Conservation (phyloP, 805 yeast species). For the Starmerella scarabaei region DNA sequence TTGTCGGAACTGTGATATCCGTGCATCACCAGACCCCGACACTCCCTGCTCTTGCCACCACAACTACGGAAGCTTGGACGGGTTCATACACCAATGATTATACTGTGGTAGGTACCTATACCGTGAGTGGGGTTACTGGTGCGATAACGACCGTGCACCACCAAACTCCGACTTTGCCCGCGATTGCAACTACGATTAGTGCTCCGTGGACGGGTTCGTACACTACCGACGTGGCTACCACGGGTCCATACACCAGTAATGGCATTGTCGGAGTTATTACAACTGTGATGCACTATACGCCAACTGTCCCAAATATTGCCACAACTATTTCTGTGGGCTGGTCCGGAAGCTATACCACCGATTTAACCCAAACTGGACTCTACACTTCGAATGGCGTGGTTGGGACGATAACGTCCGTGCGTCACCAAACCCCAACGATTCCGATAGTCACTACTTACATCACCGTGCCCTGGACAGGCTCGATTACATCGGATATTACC, state of each 20-base stretch:
- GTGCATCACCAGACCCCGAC: constrained; percentile 6
- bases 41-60: constrained; percentile 2
- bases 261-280: constrained; percentile 2
- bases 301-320: constrained; percentile 1
- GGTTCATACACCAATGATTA: not conserved
- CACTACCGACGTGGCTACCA: not conserved
- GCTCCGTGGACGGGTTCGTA: constrained; percentile 1
- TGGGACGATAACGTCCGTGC: constrained; percentile 1
- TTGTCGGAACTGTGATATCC: not conserved
- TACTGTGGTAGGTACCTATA: not conserved
- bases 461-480: not conserved
- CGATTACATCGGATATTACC: not conserved
- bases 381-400: not conserved
- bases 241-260: constrained; percentile 3
- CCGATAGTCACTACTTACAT: not conserved
- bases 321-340: constrained; percentile 2
- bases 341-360: not conserved
- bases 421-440: constrained; percentile 5
- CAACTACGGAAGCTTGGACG: not conserved
- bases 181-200: not conserved
- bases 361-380: constrained; percentile 3
- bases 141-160: not conserved
- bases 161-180: constrained; percentile 2
- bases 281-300: constrained; percentile 1
- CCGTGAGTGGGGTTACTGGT: not conserved